A percentile compares a stretch with the other conserved stretches of the same genome.
phyloP scores from a whole-genome alignment of 169 alveolate species.

The Plasmodium inui region DNA sequence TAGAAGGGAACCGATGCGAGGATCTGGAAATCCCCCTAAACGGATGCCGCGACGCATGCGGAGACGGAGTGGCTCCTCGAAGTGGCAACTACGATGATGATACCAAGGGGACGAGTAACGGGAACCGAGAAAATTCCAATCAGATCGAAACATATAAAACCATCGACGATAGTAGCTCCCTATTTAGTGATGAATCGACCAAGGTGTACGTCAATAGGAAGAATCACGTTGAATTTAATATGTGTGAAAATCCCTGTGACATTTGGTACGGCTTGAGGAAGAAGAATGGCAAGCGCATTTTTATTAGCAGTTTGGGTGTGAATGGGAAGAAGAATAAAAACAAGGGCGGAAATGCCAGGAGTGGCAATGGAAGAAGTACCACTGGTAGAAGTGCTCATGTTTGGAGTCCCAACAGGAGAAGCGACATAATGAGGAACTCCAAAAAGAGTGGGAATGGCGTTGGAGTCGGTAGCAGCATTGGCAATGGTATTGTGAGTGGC shows the following conservation, averaged over 20 bases:
- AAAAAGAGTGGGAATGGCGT: not conserved
- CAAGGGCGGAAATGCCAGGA: not conserved
- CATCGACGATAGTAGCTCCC: slow-evolving; percentile 27
- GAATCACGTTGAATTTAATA: slow-evolving; percentile 59
- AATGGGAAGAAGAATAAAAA: slow-evolving; percentile 18
- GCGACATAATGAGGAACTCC: not conserved
- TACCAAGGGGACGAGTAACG: not conserved
- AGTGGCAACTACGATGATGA: slow-evolving; percentile 1
- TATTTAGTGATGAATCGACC: slow-evolving; percentile 61
- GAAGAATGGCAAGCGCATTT: slow-evolving; percentile 83
- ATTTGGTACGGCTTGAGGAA: slow-evolving; percentile 86
- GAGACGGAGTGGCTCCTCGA: not conserved
- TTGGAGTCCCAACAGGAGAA: not conserved
- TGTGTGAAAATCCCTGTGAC: slow-evolving; percentile 87
- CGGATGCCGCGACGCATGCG: not conserved
- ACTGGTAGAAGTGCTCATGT: not conserved
- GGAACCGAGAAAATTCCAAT: not conserved
- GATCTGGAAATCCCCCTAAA: not conserved
- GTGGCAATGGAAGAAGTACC: not conserved
- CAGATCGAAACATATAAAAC: slow-evolving; percentile 45
- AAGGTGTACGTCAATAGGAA: slow-evolving; percentile 52
- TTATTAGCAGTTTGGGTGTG: slow-evolving; percentile 76
- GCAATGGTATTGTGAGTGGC: not conserved
- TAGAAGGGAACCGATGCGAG: not conserved
- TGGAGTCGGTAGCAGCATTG: not conserved